phyloP scores from a whole-genome alignment of 805 yeast genomes.

The Starmerella stellata region DNA sequence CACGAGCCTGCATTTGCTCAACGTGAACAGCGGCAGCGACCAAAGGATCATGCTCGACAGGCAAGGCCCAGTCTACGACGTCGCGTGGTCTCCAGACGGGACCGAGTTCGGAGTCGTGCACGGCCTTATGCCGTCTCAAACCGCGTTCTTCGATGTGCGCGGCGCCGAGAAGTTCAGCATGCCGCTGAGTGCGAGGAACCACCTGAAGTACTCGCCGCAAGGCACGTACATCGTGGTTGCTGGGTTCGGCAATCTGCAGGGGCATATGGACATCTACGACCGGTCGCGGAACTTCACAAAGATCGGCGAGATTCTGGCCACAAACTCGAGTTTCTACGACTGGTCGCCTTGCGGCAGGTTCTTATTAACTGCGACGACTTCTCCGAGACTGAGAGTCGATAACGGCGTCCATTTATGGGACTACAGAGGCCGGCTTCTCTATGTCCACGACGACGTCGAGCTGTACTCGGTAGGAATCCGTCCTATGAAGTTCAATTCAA shows the following conservation, averaged over 20 bases:
- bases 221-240: constrained; percentile 82
- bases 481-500: constrained; percentile 34
- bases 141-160: constrained; percentile 84
- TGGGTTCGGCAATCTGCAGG: constrained; percentile 96
- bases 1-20: constrained; percentile 73
- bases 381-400: constrained; percentile 93
- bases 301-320: constrained; percentile 67
- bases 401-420: constrained; percentile 92
- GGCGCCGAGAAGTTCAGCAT: constrained; percentile 72
- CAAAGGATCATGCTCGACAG: constrained; percentile 71
- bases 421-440: constrained; percentile 65
- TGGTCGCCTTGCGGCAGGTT: constrained; percentile 97
- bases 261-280: constrained; percentile 86
- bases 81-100: constrained; percentile 91
- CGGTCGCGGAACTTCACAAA: constrained; percentile 69
- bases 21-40: constrained; percentile 68
- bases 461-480: constrained; percentile 73
- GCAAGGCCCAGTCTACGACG: constrained; percentile 95
- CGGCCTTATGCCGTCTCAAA: constrained; percentile 94
- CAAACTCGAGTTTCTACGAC: constrained; percentile 89
- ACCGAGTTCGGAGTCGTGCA: constrained; percentile 94
- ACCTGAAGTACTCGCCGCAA: constrained; percentile 82
- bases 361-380: constrained; percentile 85
- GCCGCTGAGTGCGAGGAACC: constrained; percentile 76
- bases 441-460: constrained; percentile 62